These are phyloP conservation scores for Yarrowia sp. DNA, from an alignment of 805 yeast genomes.

Conservation along the genomic window DNA sequence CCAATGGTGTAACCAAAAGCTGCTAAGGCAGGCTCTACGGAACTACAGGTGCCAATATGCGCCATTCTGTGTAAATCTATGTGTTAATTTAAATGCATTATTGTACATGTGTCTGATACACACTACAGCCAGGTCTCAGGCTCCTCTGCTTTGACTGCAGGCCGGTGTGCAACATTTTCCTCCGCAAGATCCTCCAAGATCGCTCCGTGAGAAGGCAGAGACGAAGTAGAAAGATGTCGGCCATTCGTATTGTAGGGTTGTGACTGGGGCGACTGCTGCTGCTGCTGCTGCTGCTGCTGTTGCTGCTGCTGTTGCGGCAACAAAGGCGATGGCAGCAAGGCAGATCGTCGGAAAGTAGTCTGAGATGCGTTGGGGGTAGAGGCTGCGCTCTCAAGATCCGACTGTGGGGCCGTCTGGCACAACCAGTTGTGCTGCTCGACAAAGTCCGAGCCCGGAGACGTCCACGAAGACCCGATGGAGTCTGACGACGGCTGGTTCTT, in stretches of 20 bases:
- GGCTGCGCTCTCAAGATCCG: constrained; percentile 4
- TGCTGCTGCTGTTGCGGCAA: constrained; percentile 7
- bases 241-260: constrained; percentile 1
- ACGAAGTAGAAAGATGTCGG: constrained; percentile 11
- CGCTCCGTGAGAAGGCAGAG: constrained; percentile 23
- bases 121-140: not conserved
- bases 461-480: constrained; percentile 33
- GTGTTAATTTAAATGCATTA: not conserved
- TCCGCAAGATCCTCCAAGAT: constrained; percentile 29
- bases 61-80: not conserved
- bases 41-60: not conserved
- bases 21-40: not conserved
- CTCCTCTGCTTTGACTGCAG: not conserved
- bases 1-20: too few relatives aligned
- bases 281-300: not conserved
- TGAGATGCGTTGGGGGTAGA: constrained; percentile 9
- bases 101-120: not conserved
- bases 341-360: constrained; percentile 26
- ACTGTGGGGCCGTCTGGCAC: constrained; percentile 25
- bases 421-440: constrained; percentile 36
- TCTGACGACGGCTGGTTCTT: constrained; percentile 30
- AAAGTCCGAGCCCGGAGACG: constrained; percentile 32
- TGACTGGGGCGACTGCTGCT: not conserved
- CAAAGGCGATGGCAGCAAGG: constrained; percentile 31
- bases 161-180: constrained; percentile 12